Conservation (phyloP, 495 filamentous ascomycete genomes). For the Saxophila tyrrhenica region DNA sequence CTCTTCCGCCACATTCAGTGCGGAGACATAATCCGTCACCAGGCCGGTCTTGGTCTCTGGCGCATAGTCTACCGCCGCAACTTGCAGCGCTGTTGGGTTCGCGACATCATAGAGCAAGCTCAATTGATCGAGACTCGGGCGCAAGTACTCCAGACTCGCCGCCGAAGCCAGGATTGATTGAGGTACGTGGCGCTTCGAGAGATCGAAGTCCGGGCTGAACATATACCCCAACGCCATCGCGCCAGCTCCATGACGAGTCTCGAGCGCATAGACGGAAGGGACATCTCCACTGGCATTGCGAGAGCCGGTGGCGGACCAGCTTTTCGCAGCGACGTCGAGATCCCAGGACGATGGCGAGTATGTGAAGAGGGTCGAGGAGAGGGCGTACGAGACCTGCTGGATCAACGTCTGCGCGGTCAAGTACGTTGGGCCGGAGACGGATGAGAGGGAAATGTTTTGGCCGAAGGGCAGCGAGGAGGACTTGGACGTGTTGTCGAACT, state of each 20-base stretch:
- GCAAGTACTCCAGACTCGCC: conserved; percentile 66
- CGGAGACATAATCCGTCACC: conserved; percentile 76
- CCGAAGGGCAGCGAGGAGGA: conserved; percentile 54
- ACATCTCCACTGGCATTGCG: conserved; percentile 71
- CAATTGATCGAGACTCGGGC: conserved; percentile 77
- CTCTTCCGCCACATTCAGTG: conserved; percentile 76
- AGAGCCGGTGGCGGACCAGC: conserved; percentile 56
- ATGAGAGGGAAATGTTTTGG: conserved; percentile 44
- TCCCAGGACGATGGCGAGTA: conserved; percentile 92
- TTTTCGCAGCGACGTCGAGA: conserved; percentile 65
- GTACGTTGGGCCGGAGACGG: conserved; percentile 82
- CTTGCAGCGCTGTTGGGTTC: conserved; percentile 82
- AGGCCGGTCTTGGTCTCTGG: conserved; percentile 52
- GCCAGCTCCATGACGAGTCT: conserved; percentile 81
- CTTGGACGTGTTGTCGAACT: conserved; percentile 10
- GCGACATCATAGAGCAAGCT: conserved; percentile 78
- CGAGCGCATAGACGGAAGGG: conserved; percentile 65
- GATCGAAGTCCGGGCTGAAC: conserved; percentile 88
- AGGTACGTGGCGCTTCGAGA: conserved; percentile 80
- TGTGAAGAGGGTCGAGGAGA: conserved; percentile 92
- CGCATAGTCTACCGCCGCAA: conserved; percentile 86
- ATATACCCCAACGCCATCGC: conserved; percentile 91
- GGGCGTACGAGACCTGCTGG: conserved; percentile 86
- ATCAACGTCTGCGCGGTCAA: conserved; percentile 80
- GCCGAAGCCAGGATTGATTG: conserved; percentile 82